Conservation (phyloP, 495 filamentous ascomycete genomes). For the Penicillium psychrofluorescens region DNA sequence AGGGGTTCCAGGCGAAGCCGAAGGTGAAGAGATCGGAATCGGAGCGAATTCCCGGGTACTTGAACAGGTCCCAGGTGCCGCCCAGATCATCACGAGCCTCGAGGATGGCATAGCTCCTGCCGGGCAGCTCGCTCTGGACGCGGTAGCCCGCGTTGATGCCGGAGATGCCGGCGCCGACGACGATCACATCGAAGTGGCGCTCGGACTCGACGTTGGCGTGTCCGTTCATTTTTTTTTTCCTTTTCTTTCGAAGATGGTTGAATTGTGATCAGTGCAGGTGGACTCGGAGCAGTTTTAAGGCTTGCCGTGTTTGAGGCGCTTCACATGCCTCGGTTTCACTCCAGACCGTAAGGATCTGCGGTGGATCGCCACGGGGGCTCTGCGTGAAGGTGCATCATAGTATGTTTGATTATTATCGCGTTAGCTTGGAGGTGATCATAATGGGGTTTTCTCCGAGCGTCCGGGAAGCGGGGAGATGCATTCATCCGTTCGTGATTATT, state of each 20-base stretch:
- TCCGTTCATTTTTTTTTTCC: conserved; percentile 17
- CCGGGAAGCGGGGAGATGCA: too few species aligned
- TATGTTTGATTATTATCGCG: too few species aligned
- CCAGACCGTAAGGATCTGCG: neutral
- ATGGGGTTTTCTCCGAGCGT: too few species aligned
- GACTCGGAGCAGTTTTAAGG: neutral
- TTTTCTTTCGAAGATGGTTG: neutral
- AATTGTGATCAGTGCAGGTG: neutral
- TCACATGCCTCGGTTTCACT: conserved; percentile 28
- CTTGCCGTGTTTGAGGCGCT: neutral
- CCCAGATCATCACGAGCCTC: conserved; percentile 54
- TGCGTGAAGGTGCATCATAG: too few species aligned
- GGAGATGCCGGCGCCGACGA: conserved; percentile 68
- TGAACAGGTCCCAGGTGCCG: conserved; percentile 69
- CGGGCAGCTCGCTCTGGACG: conserved; percentile 51
- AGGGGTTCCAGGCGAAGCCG: conserved; percentile 63
- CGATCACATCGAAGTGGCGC: conserved; percentile 49
- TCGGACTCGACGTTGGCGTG: conserved; percentile 12
- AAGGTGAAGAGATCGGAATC: conserved; percentile 64
- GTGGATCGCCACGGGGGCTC: neutral
- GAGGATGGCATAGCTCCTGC: conserved; percentile 51
- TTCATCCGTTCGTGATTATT: too few species aligned
- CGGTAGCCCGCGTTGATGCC: conserved; percentile 72
- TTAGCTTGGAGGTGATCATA: too few species aligned
- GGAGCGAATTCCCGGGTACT: conserved; percentile 61